Evolutionary conservation across 768 basidiomycete genomes (phyloP), one percentile per base, ranked within the genome.

Genomic region (Lyophyllum shimeji): DNA sequence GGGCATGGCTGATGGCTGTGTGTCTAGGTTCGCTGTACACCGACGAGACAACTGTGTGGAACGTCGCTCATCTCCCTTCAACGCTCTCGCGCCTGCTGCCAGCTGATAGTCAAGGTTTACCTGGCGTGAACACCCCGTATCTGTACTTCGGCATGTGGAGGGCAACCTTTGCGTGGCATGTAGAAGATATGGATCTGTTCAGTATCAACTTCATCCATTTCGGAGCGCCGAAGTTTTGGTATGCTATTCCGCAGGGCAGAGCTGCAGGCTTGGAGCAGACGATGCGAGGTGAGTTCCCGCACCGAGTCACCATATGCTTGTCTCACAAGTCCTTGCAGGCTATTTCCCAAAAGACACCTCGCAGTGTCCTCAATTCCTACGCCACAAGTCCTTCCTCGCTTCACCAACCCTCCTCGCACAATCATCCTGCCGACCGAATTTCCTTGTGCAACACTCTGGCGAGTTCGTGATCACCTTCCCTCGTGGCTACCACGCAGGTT

Each of bases 141-240:
- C 82, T 98, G 1, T 98, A 98, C 71, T 98, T 95, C 68, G 97
- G 97, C 60, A 98, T 98, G 95, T 99, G 97, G 97, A 81, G 95
- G 49, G 96, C 96, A 21, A 94, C 94, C 0, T 98, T 98, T 71
- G 93, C 95, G 0, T 99, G 97, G 96, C 97, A 99, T 64, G 97
- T 99, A 46, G 97, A 99, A 71, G 97, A 99, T 71, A 97, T 98
- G 92, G 97, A 99, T 67, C 80, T 99, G 1, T 98, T 96, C 73
- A 95, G 93, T 54, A 98, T 99, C 75, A 99, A 99, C 68, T 98
- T 95, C 69, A 93, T 99, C 53, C 97, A 99, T 70, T 98, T 98
- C 63, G 97, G 97, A 0, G 95, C 95, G 0, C 95, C 95, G 1
- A 98, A 93, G 63, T 89, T 90, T 65, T 99, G 97, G 97, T 98